Percentiles rank a stretch among this genome's conserved stretches.
Evolutionary conservation across 805 yeast species (phyloP).

Genomic region (Myxozyma vanderwaltii): DNA sequence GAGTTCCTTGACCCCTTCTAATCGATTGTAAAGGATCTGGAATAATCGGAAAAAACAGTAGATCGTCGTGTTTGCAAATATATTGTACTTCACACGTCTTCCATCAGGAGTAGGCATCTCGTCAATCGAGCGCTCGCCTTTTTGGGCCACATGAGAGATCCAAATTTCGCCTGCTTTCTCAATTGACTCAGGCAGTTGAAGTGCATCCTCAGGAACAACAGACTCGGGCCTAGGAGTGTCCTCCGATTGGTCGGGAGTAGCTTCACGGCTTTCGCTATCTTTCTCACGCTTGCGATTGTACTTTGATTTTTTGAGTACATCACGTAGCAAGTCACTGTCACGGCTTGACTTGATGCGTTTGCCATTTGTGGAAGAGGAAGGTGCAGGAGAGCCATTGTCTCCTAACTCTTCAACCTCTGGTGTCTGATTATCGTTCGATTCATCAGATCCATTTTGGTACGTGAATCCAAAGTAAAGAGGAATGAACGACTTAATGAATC

Average conservation of each 20-base stretch:
- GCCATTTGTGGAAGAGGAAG: constrained; percentile 5
- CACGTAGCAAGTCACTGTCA: constrained; percentile 50
- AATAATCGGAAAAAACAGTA: constrained; percentile 88
- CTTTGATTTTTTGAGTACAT: constrained; percentile 50
- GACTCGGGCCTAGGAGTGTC: constrained; percentile 22
- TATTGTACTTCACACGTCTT: constrained; percentile 54
- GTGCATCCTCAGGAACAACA: constrained; percentile 21
- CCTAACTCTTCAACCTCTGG: constrained; percentile 23
- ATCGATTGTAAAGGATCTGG: constrained; percentile 76
- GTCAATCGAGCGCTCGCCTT: constrained; percentile 35
- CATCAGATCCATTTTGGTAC: constrained; percentile 41
- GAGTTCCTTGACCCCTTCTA: constrained; percentile 72
- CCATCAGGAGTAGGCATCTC: constrained; percentile 35
- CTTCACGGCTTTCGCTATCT: constrained; percentile 31
- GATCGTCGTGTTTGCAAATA: constrained; percentile 85
- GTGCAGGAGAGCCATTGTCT: constrained; percentile 20
- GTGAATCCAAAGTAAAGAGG: constrained; percentile 62
- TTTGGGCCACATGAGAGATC: constrained; percentile 38
- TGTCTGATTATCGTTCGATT: constrained; percentile 11
- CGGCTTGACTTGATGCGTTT: constrained; percentile 9
- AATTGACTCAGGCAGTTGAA: constrained; percentile 29
- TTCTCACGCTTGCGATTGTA: constrained; percentile 22
- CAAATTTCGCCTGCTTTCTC: constrained; percentile 38
- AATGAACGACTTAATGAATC: constrained; percentile 69
- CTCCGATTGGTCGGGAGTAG: constrained; percentile 30